phyloP scores from a whole-genome alignment of 768 basidiomycete species.

The Mycena kentingensis region DNA sequence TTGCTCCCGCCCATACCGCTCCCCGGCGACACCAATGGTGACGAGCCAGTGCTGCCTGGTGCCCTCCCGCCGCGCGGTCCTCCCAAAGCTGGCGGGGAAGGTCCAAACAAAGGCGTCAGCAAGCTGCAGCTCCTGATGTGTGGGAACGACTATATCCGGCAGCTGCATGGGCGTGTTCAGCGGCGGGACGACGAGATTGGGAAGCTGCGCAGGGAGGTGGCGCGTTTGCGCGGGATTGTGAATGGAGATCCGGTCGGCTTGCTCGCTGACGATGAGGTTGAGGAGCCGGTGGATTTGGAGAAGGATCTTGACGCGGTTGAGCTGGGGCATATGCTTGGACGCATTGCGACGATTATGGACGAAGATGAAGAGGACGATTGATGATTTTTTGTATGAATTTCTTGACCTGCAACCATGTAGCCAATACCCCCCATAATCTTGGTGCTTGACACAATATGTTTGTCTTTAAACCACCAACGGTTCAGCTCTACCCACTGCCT shows the following conservation, averaged over 20 bases:
- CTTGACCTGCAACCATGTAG: background rate
- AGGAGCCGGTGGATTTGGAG: slow-evolving; percentile 42
- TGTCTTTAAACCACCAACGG: too few relatives aligned
- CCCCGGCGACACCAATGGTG: slow-evolving; percentile 70
- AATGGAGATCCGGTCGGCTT: slow-evolving; percentile 32
- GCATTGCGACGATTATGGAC: slow-evolving; percentile 16
- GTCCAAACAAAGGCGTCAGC: slow-evolving; percentile 94
- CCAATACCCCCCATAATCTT: too few relatives aligned
- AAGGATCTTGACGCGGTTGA: slow-evolving; percentile 63
- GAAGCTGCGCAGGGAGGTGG: slow-evolving; percentile 65
- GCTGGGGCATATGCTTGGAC: slow-evolving; percentile 25
- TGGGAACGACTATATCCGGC: slow-evolving; percentile 84
- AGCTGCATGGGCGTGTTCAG: slow-evolving; percentile 75
- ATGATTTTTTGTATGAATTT: background rate
- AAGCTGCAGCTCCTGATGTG: slow-evolving; percentile 91
- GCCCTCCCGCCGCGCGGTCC: slow-evolving; percentile 88
- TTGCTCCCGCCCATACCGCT: slow-evolving; percentile 89
- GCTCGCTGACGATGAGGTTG: slow-evolving; percentile 28
- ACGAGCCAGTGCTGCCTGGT: slow-evolving; percentile 81
- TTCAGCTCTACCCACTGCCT: background rate
- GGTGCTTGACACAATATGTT: too few relatives aligned
- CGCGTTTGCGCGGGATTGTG: slow-evolving; percentile 49
- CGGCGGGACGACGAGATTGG: slow-evolving; percentile 79
- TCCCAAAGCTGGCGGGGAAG: slow-evolving; percentile 80
- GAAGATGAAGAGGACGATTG: slow-evolving; percentile 19